A percentile compares a stretch with the other conserved stretches of the same genome.
Evolutionary conservation across 306 rosid genomes (phyloP).

Genomic region (Castanospermum australe): DNA sequence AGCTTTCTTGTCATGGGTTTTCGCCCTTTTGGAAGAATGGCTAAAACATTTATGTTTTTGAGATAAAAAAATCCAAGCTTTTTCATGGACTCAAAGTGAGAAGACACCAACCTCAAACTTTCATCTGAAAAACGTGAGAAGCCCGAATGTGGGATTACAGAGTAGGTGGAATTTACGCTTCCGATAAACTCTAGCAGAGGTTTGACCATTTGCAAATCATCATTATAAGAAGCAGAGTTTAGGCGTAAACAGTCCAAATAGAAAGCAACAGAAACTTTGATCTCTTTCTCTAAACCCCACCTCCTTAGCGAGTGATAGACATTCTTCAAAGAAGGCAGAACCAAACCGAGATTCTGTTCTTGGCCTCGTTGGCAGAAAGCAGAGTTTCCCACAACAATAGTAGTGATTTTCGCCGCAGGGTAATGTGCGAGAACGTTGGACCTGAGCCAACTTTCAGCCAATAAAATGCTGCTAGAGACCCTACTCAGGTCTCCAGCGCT

Average conservation of each 20-base stretch:
- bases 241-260: conserved; percentile 37
- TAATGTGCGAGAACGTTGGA: conserved; percentile 59
- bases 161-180: conserved; percentile 56
- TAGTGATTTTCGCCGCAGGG: conserved; percentile 65
- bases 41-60: conserved; percentile 38
- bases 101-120: conserved; percentile 39
- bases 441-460: conserved; percentile 81
- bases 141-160: conserved; percentile 41
- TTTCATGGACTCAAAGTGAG: conserved; percentile 51
- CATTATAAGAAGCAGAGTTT: conserved; percentile 20
- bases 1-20: conserved; percentile 58
- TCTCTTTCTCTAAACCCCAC: conserved; percentile 82
- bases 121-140: conserved; percentile 43
- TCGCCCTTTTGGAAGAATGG: conserved; percentile 26
- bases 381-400: conserved; percentile 53
- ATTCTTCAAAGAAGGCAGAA: conserved; percentile 62
- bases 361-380: conserved; percentile 46
- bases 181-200: conserved; percentile 54
- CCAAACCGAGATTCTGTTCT: conserved; percentile 23
- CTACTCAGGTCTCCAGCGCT: conserved; percentile 37
- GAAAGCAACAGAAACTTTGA: conserved; percentile 63
- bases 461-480: conserved; percentile 57
- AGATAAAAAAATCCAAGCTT: conserved; percentile 52
- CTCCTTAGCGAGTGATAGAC: conserved; percentile 66
- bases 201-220: conserved; percentile 38